Evolutionary conservation across 2,329 filamentous ascomycete genomes (phyloP).

Genomic region (Rhinocladiella mackenziei): DNA sequence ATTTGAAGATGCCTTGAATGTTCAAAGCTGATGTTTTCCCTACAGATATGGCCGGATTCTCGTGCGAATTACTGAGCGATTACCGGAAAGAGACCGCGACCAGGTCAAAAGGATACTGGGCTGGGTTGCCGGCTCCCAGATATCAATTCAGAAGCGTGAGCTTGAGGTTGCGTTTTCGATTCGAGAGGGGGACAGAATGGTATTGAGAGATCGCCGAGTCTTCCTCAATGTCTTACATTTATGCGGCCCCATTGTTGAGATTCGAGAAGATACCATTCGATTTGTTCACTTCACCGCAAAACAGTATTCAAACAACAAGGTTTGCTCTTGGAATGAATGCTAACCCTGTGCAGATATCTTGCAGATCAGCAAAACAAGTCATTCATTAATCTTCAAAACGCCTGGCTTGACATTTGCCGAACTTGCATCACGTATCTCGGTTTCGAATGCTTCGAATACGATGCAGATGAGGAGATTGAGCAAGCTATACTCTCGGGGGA

Average conservation of each 20-base stretch:
- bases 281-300: slow-evolving; percentile 3
- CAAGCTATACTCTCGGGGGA: too few relatives aligned
- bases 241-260: slow-evolving; percentile 2
- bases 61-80: background rate
- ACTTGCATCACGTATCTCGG: too few relatives aligned
- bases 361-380: too few relatives aligned
- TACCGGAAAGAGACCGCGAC: background rate
- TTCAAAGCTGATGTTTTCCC: background rate
- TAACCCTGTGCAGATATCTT: too few relatives aligned
- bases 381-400: too few relatives aligned
- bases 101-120: background rate
- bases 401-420: too few relatives aligned
- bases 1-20: background rate
- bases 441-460: too few relatives aligned
- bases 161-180: background rate
- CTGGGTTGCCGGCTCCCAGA: background rate
- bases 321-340: too few relatives aligned
- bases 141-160: background rate
- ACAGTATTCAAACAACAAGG: too few relatives aligned
- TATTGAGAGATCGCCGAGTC: background rate
- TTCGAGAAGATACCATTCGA: background rate
- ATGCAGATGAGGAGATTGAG: too few relatives aligned
- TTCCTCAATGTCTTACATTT: slow-evolving; percentile 1
- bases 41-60: background rate
- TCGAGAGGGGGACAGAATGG: background rate